These are phyloP conservation scores for Lepraria neglecta DNA, from an alignment of 495 filamentous ascomycete genomes.

Conservation along the genomic window DNA sequence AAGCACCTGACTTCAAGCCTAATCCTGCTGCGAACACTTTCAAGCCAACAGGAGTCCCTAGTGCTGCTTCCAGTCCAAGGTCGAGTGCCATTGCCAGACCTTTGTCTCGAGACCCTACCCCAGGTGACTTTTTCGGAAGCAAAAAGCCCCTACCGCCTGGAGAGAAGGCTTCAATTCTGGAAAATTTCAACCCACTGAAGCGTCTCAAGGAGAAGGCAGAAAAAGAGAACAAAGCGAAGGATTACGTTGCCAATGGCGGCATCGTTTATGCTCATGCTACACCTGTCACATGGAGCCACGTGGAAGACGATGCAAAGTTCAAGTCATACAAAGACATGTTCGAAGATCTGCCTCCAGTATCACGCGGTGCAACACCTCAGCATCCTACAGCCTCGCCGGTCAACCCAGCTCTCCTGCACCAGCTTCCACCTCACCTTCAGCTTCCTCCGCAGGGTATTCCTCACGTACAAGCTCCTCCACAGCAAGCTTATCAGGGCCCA, in stretches of 20 bases:
- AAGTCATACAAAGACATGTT: conserved; percentile 71
- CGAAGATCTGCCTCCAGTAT: conserved; percentile 51
- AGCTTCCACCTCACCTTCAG: conserved; percentile 61
- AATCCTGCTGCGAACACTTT: conserved; percentile 72
- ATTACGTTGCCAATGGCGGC: conserved; percentile 59
- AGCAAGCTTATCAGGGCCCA: conserved; percentile 60
- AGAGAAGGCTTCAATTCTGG: conserved; percentile 56
- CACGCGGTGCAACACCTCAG: conserved; percentile 57
- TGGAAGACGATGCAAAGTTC: conserved; percentile 51
- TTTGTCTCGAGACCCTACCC: conserved; percentile 46
- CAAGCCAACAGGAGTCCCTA: conserved; percentile 59
- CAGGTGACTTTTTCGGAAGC: conserved; percentile 49
- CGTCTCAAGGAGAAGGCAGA: conserved; percentile 54
- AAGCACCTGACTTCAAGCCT: conserved; percentile 76
- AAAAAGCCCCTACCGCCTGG: conserved; percentile 53
- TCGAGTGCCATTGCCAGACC: conserved; percentile 46
- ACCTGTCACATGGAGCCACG: conserved; percentile 64
- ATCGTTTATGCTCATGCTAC: conserved; percentile 74
- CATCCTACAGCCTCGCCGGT: conserved; percentile 47
- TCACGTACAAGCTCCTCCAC: conserved; percentile 54
- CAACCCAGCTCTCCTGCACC: conserved; percentile 62
- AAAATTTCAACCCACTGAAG: conserved; percentile 68
- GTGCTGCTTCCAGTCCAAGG: conserved; percentile 59
- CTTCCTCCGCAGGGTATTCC: conserved; percentile 29
- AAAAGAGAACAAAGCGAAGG: conserved; percentile 41